Evolutionary conservation across 2,329 filamentous ascomycete species (phyloP).

Genomic region (Biscogniauxia sp.): DNA sequence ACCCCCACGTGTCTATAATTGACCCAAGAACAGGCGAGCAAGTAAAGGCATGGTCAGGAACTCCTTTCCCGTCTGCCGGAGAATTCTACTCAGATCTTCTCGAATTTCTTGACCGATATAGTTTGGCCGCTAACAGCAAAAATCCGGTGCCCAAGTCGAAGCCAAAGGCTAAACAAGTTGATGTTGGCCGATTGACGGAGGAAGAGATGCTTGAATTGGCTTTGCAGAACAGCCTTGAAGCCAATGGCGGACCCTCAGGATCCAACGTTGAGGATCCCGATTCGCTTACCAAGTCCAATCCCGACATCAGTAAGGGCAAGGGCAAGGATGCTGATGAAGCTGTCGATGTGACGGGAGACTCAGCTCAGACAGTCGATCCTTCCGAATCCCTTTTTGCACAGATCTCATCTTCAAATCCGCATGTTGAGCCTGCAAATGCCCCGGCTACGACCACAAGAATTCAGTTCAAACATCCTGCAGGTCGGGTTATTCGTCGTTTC

Average conservation of each 20-base stretch:
- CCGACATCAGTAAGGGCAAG: slow-evolving; percentile 53
- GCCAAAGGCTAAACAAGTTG: slow-evolving; percentile 66
- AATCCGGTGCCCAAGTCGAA: slow-evolving; percentile 86
- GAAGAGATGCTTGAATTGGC: slow-evolving; percentile 97
- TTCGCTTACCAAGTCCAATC: slow-evolving; percentile 70
- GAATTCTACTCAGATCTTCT: slow-evolving; percentile 91
- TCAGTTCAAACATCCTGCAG: slow-evolving; percentile 84
- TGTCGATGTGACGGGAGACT: slow-evolving; percentile 18
- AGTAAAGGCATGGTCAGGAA: slow-evolving; percentile 92
- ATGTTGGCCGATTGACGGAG: slow-evolving; percentile 88
- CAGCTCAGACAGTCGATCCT: slow-evolving; percentile 20
- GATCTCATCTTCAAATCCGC: slow-evolving; percentile 71
- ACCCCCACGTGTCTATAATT: slow-evolving; percentile 92
- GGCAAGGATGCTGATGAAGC: slow-evolving; percentile 40
- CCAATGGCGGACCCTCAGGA: slow-evolving; percentile 41
- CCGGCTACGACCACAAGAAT: slow-evolving; percentile 78
- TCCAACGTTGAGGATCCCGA: slow-evolving; percentile 77
- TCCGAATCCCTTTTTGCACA: slow-evolving; percentile 54
- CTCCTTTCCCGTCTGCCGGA: slow-evolving; percentile 68
- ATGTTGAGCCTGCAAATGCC: slow-evolving; percentile 72
- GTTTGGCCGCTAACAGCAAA: slow-evolving; percentile 80
- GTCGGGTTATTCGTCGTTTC: slow-evolving; percentile 87
- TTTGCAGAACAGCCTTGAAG: slow-evolving; percentile 79
- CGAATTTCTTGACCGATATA: slow-evolving; percentile 97
- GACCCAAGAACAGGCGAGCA: slow-evolving; percentile 95